A percentile compares a stretch with the other conserved stretches of the same genome.
These are phyloP conservation scores for Lachnellula occidentalis DNA, from an alignment of 2,329 filamentous ascomycete genomes.

Conservation along the genomic window DNA sequence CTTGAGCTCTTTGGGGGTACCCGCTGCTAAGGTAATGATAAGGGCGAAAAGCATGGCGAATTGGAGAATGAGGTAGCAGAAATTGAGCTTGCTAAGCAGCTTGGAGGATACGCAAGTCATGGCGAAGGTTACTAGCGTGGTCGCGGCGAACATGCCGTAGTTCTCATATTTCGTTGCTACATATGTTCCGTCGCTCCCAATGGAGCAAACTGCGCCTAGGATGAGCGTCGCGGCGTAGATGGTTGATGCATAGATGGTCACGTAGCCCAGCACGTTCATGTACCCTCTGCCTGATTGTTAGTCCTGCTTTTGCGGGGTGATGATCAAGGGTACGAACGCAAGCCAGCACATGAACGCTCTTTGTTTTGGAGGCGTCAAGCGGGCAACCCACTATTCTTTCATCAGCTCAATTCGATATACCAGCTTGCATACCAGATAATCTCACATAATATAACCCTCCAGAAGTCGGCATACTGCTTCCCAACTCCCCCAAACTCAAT, in stretches of 20 bases:
- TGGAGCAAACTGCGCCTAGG: conserved; percentile 25
- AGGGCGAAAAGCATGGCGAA: conserved; percentile 28
- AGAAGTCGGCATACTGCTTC: conserved; percentile 30
- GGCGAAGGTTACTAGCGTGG: conserved; percentile 25
- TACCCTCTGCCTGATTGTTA: conserved; percentile 23
- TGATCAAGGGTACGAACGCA: conserved; percentile 21
- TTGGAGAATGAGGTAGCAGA: conserved; percentile 29
- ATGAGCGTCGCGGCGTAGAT: conserved; percentile 31
- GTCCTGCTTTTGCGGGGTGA: background rate
- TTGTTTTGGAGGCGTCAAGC: conserved; percentile 25
- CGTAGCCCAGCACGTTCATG: conserved; percentile 32
- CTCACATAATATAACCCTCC: conserved; percentile 30
- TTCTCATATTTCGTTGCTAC: conserved; percentile 29
- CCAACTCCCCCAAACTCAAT: conserved; percentile 28
- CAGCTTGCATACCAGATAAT: background rate
- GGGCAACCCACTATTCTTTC: conserved; percentile 28
- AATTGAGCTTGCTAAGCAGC: conserved; percentile 26
- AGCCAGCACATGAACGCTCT: conserved; percentile 32
- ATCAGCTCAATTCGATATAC: conserved; percentile 2
- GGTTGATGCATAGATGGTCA: conserved; percentile 31
- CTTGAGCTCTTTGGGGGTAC: conserved; percentile 24
- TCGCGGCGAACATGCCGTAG: conserved; percentile 30
- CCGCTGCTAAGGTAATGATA: conserved; percentile 27
- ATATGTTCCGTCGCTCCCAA: conserved; percentile 22
- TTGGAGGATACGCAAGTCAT: conserved; percentile 30